These are phyloP conservation scores for Calcarisporium arbuscula DNA, from an alignment of 2,329 filamentous ascomycete species.

Conservation along the genomic window DNA sequence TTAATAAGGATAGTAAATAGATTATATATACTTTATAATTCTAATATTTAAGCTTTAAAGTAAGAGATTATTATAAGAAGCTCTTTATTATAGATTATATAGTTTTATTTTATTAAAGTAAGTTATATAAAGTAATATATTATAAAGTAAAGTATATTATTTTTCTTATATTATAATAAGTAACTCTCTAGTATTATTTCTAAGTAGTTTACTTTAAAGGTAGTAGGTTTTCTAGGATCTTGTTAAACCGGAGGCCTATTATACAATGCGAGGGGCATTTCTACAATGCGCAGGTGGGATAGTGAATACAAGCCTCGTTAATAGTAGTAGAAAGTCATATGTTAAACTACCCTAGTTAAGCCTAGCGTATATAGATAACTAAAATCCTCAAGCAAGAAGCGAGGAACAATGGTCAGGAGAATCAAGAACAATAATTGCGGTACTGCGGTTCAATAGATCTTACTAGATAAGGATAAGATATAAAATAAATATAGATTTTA, in stretches of 20 bases:
- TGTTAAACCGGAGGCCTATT: no score
- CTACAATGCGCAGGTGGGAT: no score
- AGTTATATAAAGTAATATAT: constrained; percentile 4
- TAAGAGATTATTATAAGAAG: constrained; percentile 8
- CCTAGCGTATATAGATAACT: no score
- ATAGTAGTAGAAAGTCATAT: no score
- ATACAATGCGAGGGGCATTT: no score
- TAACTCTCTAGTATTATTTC: not conserved
- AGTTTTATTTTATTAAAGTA: constrained; percentile 6
- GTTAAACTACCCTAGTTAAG: no score
- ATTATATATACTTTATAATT: constrained; percentile 3
- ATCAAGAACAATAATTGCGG: no score
- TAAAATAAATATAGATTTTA: not conserved
- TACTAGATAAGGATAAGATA: not conserved
- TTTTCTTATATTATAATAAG: constrained; percentile 4
- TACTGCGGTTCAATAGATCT: no score
- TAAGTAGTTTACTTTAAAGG: constrained; percentile 3
- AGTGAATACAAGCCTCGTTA: no score
- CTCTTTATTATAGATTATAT: constrained; percentile 10
- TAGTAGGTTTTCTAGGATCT: not conserved
- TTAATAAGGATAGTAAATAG: constrained; percentile 8
- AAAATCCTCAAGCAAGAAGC: no score
- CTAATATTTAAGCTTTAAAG: constrained; percentile 6
- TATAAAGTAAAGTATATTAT: constrained; percentile 5
- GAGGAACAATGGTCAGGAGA: no score